Evolutionary conservation across 257 asterid species (phyloP).

Genomic region (Osmanthus fragrans): DNA sequence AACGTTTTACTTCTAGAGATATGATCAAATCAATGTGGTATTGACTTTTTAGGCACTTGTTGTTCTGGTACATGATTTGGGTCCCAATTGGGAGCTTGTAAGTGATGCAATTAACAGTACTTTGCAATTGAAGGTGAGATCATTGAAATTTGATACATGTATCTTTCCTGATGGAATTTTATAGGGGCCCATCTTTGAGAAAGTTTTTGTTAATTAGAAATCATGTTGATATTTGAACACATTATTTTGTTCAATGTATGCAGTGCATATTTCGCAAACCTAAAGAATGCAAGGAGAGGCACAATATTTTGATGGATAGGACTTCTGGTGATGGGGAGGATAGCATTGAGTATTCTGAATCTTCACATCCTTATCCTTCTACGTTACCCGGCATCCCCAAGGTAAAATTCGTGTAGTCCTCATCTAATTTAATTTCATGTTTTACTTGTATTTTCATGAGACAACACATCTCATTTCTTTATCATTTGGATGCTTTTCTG

Average conservation of each 20-base stretch:
- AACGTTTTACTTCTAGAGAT: constrained; percentile 17
- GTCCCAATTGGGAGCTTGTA: constrained; percentile 98
- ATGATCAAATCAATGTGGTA: constrained; percentile 11
- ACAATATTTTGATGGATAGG: constrained; percentile 67
- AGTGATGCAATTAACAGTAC: constrained; percentile 92
- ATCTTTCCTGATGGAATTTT: constrained; percentile 18
- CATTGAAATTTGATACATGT: constrained; percentile 6
- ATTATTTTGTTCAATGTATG: constrained; percentile 24
- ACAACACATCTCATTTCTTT: constrained; percentile 7
- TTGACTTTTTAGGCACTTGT: constrained; percentile 73
- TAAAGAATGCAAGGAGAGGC: constrained; percentile 94
- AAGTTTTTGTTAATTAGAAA: not conserved
- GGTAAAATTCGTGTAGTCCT: constrained; percentile 39
- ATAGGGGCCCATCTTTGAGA: not conserved
- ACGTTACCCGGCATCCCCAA: constrained; percentile 97
- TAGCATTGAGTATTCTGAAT: constrained; percentile 96
- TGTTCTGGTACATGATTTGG: constrained; percentile 95
- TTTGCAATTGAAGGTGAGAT: constrained; percentile 82
- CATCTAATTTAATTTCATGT: constrained; percentile 14
- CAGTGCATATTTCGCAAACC: constrained; percentile 90
- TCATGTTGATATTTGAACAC: not conserved
- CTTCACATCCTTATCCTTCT: constrained; percentile 88
- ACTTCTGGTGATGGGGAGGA: constrained; percentile 89
- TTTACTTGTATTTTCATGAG: constrained; percentile 14
- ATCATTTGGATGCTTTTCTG: constrained; percentile 13